Evolutionary conservation across 345 rosid species (phyloP).

Genomic region (Pistacia atlantica): DNA sequence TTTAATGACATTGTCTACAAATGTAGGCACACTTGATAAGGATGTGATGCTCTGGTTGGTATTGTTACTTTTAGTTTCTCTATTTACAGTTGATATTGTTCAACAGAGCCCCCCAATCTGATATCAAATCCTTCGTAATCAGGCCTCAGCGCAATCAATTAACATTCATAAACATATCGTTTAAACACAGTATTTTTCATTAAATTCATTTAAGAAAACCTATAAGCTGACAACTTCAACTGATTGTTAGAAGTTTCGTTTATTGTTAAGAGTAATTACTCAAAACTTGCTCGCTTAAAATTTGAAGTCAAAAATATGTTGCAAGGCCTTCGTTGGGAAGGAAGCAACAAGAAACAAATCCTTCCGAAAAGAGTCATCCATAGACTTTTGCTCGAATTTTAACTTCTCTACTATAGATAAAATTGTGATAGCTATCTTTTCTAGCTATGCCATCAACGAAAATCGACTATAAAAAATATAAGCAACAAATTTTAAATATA

Average conservation of each 20-base stretch:
- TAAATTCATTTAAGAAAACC: background rate
- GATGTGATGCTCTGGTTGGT: conserved; percentile 14
- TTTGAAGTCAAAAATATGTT: background rate
- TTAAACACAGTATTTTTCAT: too few species aligned
- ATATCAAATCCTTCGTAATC: too few species aligned
- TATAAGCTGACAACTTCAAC: too few species aligned
- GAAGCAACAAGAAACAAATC: background rate
- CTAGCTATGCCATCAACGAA: background rate
- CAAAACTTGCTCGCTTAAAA: background rate
- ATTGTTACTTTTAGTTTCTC: background rate
- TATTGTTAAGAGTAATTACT: background rate
- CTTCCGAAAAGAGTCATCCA: background rate
- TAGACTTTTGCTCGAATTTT: background rate
- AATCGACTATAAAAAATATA: background rate
- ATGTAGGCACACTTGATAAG: conserved; percentile 27
- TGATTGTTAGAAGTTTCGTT: too few species aligned
- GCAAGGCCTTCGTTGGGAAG: background rate
- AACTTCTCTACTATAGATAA: background rate
- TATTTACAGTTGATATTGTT: background rate
- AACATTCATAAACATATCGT: too few species aligned
- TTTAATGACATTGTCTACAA: conserved; percentile 24
- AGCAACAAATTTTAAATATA: background rate
- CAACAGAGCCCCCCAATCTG: background rate
- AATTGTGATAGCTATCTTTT: background rate
- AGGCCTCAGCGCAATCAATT: too few species aligned